Evolutionary conservation across 371 early-diverging fungal genomes (phyloP).

Genomic region (Mortierella sp.): DNA sequence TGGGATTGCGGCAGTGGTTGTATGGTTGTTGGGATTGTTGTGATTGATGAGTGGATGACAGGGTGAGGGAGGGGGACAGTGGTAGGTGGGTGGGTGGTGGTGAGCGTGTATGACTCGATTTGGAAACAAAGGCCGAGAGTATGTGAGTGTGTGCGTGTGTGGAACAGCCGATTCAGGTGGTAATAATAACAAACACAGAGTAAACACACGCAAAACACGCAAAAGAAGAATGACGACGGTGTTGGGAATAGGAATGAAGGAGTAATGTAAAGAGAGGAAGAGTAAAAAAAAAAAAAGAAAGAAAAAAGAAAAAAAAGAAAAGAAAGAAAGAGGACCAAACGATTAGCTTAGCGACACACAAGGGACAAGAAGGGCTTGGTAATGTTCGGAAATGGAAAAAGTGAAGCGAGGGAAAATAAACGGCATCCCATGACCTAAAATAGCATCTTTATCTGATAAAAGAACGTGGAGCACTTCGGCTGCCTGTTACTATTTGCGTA

Average conservation of each 20-base stretch:
- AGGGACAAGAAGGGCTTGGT: neutral
- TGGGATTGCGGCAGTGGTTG: neutral
- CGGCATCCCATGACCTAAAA: neutral
- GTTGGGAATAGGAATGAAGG: neutral
- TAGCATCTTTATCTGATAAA: neutral
- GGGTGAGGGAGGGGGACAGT: too few relatives aligned
- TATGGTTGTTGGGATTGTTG: too few relatives aligned
- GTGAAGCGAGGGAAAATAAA: neutral
- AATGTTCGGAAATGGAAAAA: neutral
- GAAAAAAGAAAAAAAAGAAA: neutral
- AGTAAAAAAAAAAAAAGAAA: neutral
- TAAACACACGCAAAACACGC: too few relatives aligned
- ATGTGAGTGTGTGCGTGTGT: too few relatives aligned
- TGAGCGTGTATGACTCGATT: neutral
- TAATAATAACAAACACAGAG: neutral
- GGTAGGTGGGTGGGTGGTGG: neutral
- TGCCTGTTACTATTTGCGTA: conserved; percentile 3
- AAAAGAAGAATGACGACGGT: neutral
- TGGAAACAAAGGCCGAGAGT: neutral
- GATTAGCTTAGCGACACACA: neutral
- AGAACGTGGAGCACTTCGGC: conserved; percentile 1
- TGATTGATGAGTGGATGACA: neutral
- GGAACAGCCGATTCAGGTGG: too few relatives aligned
- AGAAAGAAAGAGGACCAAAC: neutral
- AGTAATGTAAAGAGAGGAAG: neutral